Percentiles rank a stretch among this genome's conserved stretches.
Conservation (phyloP, 169 alveolate genomes). For the Cryptosporidium canis region DNA sequence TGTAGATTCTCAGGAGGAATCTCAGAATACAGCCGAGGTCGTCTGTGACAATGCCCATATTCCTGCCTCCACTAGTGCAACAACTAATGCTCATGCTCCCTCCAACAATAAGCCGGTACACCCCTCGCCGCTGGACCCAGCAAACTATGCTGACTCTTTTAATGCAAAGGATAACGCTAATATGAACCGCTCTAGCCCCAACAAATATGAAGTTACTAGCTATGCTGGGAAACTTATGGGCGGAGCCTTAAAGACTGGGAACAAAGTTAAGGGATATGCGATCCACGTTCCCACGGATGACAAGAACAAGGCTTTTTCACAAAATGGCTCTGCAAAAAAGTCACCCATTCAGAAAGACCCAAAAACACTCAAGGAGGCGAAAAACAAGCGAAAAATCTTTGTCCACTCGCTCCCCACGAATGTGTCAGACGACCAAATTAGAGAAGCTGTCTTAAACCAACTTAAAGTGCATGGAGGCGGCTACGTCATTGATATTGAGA, state of each 20-base stretch:
- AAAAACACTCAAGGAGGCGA: constrained; percentile 16
- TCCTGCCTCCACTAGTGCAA: neutral
- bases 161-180: constrained; percentile 10
- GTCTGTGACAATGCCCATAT: neutral
- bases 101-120: neutral
- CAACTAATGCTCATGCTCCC: neutral
- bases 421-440: constrained; percentile 48
- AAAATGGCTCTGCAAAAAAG: neutral
- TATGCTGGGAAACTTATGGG: constrained; percentile 71
- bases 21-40: neutral
- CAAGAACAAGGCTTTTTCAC: neutral
- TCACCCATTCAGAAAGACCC: neutral
- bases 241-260: neutral
- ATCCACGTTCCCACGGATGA: constrained; percentile 45
- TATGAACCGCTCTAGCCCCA: constrained; percentile 1
- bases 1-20: neutral
- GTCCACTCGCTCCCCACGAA: constrained; percentile 55
- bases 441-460: constrained; percentile 62
- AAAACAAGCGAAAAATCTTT: constrained; percentile 59
- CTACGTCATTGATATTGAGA: constrained; percentile 62
- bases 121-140: neutral
- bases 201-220: constrained; percentile 60
- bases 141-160: constrained; percentile 9
- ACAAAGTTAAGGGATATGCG: constrained; percentile 48
- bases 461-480: constrained; percentile 69